phyloP scores from a whole-genome alignment of 2,329 filamentous ascomycete species.

The Penicillium sp. region DNA sequence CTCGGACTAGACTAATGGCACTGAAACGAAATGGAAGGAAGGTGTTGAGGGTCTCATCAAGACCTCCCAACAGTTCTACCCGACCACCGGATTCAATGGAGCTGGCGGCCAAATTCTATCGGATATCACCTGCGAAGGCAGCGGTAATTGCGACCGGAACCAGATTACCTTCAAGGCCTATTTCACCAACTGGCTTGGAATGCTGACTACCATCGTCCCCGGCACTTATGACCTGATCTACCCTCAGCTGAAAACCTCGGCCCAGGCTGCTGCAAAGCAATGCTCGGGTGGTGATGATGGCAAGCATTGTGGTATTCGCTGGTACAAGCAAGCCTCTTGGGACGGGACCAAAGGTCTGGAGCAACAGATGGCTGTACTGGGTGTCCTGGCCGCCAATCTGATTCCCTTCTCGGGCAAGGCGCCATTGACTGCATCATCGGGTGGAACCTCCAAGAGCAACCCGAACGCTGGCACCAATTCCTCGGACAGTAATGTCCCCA shows the following conservation, averaged over 20 bases:
- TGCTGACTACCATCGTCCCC: slow-evolving; percentile 55
- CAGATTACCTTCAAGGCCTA: slow-evolving; percentile 67
- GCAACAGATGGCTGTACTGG: slow-evolving; percentile 36
- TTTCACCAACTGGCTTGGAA: slow-evolving; percentile 58
- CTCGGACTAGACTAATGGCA: slow-evolving; percentile 31
- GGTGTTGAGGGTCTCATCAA: slow-evolving; percentile 51
- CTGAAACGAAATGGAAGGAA: slow-evolving; percentile 46
- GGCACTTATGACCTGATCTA: slow-evolving; percentile 49
- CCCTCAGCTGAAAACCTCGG: slow-evolving; percentile 51
- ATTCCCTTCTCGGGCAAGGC: slow-evolving; percentile 25
- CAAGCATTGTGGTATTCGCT: slow-evolving; percentile 47
- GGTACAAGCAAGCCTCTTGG: slow-evolving; percentile 30
- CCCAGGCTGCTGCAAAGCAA: slow-evolving; percentile 52
- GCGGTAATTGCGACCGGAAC: slow-evolving; percentile 57
- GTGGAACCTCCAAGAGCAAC: slow-evolving; percentile 50
- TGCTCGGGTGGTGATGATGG: slow-evolving; percentile 53
- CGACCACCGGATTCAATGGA: slow-evolving; percentile 24
- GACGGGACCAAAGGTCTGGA: slow-evolving; percentile 34
- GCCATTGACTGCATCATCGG: slow-evolving; percentile 42
- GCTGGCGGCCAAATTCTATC: slow-evolving; percentile 48
- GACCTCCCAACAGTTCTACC: slow-evolving; percentile 47
- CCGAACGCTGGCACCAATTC: slow-evolving; percentile 33
- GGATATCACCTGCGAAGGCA: slow-evolving; percentile 60
- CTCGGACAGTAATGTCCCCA: slow-evolving; percentile 7
- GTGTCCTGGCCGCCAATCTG: slow-evolving; percentile 28